Percentiles rank a stretch among this genome's conserved stretches.
These are phyloP conservation scores for Zymoseptoria pseudotritici DNA, from an alignment of 2,329 filamentous ascomycete species.

Conservation along the genomic window DNA sequence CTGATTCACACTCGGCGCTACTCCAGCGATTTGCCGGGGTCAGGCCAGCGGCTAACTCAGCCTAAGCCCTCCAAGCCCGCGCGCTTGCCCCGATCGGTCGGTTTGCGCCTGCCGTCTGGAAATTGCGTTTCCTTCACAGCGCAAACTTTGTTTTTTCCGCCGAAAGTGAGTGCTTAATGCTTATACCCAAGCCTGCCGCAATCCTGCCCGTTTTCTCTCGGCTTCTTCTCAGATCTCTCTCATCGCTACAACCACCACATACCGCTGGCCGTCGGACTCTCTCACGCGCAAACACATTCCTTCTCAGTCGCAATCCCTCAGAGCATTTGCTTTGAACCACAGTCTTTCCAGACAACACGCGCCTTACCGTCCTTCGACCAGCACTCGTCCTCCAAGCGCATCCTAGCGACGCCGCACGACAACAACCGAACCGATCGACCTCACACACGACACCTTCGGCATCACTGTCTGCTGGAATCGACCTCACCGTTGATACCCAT, in stretches of 20 bases:
- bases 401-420: neutral
- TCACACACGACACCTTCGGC: neutral
- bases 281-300: neutral
- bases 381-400: neutral
- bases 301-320: neutral
- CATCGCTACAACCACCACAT: neutral
- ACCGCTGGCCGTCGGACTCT: neutral
- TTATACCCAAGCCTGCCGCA: neutral
- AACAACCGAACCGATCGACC: slow-evolving; percentile 1
- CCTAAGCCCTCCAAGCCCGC: neutral
- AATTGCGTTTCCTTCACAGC: neutral
- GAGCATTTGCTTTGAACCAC: neutral
- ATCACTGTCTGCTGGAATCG: neutral
- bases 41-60: neutral
- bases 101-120: neutral
- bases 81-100: neutral
- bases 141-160: no score
- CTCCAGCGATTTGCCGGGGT: neutral
- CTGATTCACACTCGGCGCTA: no score
- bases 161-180: no score
- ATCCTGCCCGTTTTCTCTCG: neutral
- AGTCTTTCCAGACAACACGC: neutral
- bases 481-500: neutral
- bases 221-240: neutral
- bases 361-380: neutral